Percentiles rank a stretch among this genome's conserved stretches.
Conservation (phyloP, 2,329 filamentous ascomycete species). For the Alternaria sp. region DNA sequence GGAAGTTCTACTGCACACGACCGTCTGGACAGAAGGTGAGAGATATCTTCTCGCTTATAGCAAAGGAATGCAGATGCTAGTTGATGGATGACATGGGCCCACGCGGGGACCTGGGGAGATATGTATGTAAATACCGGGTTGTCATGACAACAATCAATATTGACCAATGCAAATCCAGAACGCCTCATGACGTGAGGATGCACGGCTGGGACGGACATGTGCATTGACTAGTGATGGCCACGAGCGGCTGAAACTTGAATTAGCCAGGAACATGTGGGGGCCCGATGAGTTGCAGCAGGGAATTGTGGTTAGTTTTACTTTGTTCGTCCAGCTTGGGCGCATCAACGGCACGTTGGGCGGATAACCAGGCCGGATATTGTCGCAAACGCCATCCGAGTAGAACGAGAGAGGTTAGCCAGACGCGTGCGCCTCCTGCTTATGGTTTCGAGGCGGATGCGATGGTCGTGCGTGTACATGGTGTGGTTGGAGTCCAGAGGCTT, state of each 20-base stretch:
- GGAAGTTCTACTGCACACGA: conserved; percentile 34
- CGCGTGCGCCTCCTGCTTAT: too few relatives aligned
- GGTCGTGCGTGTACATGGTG: neutral
- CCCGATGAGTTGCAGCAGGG: neutral
- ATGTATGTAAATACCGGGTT: conserved; percentile 42
- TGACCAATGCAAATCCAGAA: conserved; percentile 18
- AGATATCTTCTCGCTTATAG: conserved; percentile 37
- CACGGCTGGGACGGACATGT: conserved; percentile 20
- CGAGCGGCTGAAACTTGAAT: conserved; percentile 13
- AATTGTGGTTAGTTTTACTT: conserved; percentile 4
- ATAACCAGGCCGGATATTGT: neutral
- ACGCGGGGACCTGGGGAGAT: conserved; percentile 32
- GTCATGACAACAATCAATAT: conserved; percentile 42
- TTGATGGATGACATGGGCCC: conserved; percentile 40
- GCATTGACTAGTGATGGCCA: conserved; percentile 16
- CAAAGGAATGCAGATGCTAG: conserved; percentile 41
- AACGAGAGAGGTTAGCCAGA: neutral
- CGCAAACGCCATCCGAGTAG: neutral
- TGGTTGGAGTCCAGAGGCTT: neutral
- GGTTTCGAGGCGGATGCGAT: neutral
- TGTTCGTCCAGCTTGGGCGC: neutral
- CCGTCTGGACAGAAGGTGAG: conserved; percentile 38
- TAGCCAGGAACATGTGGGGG: conserved; percentile 23
- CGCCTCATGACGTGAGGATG: conserved; percentile 28
- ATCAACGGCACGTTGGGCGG: conserved; percentile 2